Base-by-base conservation (phyloP, 2,329 filamentous ascomycete species). In the Plenodomus biglobosus region DNA sequence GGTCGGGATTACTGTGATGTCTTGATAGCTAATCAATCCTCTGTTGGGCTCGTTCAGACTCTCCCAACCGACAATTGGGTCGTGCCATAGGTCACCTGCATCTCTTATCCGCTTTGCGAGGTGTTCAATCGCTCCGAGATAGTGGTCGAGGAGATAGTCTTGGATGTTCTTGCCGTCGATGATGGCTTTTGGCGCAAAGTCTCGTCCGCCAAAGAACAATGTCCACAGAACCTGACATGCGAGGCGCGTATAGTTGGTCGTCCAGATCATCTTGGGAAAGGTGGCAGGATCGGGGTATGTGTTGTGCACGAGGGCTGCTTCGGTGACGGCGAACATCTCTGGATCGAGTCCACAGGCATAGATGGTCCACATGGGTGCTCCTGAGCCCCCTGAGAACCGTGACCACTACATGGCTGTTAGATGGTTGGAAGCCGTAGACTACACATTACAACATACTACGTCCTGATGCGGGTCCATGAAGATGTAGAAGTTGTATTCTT, bases 401-500 rank as follows among this genome's bases (percentile, higher is more conserved):
- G 92, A 96, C 94, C 94, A 99, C 85, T 88, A 58, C 5, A 32
- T 51, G 50, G 27, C 56, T 38, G 64, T 65, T 46, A 69, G 65
- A 58, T 41, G 8, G 38, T 4, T 15, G 37, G 19, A 19, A 38
- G 17, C 34, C 34, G 34, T 30, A 20, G 46, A 19, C 18, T 38
- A 47, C 21, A 44, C 22, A 46, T 37, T 38, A 13, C 45, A 52
- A 82, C 85, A 57, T 80, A 90, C 87, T 62, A 97, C 92, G 76
- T 99, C 94, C 78, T 99, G 94, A 71, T 99, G 94, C 17, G 95
- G 92, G 62, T 99, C 95, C 90, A 99, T 96, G 69, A 96, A 97
- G 41, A 99, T 80, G 66, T 95, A 96, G 71, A 99, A 96, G 21
- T 89, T 90, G 76, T 95, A 97, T 32, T 85, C 80, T 69, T 92